phyloP scores from a whole-genome alignment of 139 green algal species.

The Auxenochlorella pyrenoidosa region DNA sequence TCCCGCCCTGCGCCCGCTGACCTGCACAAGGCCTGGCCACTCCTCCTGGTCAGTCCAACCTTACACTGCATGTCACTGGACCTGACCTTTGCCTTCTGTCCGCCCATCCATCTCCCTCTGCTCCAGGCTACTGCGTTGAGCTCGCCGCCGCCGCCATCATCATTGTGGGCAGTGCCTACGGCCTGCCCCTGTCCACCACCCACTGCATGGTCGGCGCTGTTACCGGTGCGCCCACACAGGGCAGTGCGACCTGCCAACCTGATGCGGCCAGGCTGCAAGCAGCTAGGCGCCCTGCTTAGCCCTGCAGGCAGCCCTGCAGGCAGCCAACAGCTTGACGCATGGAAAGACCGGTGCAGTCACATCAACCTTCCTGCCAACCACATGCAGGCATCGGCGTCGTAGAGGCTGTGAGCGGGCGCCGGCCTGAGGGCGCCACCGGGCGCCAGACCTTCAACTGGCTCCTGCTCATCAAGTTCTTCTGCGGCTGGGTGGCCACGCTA shows the following conservation, averaged over 20 bases:
- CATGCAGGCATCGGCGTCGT: conserved; percentile 59
- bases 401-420: conserved; percentile 48
- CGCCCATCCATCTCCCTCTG: neutral
- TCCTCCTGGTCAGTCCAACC: no score
- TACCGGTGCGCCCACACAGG: neutral
- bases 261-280: no score
- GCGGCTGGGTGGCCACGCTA: conserved; percentile 45
- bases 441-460: conserved; percentile 59
- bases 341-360: no score
- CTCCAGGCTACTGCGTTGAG: conserved; percentile 67
- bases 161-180: conserved; percentile 62
- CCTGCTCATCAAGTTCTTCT: conserved; percentile 14
- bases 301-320: no score
- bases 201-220: conserved; percentile 70
- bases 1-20: no score
- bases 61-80: neutral
- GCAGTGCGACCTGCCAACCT: no score
- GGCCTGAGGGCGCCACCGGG: conserved; percentile 7
- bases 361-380: no score
- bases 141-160: conserved; percentile 68
- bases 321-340: no score
- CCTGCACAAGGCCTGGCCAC: no score
- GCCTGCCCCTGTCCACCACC: conserved; percentile 81
- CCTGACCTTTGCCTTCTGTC: neutral
- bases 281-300: no score